Percentiles rank a stretch among this genome's conserved stretches.
Conservation (phyloP, 202 grass and related monocot genomes). For the Panicum hallii region DNA sequence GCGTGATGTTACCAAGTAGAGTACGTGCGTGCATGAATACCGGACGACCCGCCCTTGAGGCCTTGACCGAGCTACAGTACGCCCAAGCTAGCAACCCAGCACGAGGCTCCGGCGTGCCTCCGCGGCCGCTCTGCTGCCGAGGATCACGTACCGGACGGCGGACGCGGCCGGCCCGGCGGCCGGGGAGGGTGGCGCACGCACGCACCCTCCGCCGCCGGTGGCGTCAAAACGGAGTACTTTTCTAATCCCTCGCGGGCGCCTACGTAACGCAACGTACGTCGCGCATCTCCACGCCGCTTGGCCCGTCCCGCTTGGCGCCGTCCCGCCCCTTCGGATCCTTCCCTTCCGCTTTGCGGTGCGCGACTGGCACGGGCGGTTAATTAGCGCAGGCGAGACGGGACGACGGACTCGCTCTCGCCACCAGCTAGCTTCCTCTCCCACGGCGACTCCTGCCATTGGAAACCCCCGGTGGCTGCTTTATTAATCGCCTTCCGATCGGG, state of each 20-base stretch:
- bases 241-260: background rate
- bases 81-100: background rate
- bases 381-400: slow-evolving; percentile 5
- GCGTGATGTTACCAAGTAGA: background rate
- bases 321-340: slow-evolving; percentile 54
- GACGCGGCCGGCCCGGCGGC: background rate
- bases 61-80: slow-evolving; percentile 26
- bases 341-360: background rate
- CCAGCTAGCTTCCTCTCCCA: slow-evolving; percentile 15
- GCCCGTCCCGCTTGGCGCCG: slow-evolving; percentile 71
- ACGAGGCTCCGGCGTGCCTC: background rate
- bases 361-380: background rate
- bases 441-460: slow-evolving; percentile 45
- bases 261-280: slow-evolving; percentile 31
- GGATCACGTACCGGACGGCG: too few relatives aligned
- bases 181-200: background rate
- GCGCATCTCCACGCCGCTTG: slow-evolving; percentile 85
- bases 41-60: background rate
- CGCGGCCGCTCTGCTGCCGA: background rate
- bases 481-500: slow-evolving; percentile 40
- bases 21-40: background rate
- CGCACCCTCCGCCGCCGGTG: background rate
- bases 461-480: slow-evolving; percentile 4
- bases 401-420: background rate
- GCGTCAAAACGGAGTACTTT: background rate